Conservation (phyloP, 2,329 filamentous ascomycete genomes). For the Penicillium sp. region DNA sequence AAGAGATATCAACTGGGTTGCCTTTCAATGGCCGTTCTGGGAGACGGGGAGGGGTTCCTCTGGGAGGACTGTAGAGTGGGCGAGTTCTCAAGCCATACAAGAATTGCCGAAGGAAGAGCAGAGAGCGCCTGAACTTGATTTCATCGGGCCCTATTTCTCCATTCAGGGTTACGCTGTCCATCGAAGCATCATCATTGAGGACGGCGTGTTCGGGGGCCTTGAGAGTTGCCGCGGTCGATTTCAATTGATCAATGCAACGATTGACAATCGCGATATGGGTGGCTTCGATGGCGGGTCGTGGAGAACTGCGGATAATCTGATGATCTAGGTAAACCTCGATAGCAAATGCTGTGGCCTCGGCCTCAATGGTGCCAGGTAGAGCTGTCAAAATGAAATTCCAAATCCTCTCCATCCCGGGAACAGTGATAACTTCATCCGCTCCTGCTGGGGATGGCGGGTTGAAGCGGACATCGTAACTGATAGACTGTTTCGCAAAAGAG, state of each 20-base stretch:
- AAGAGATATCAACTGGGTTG: conserved; percentile 66
- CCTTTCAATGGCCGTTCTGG: conserved; percentile 59
- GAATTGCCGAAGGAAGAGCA: conserved; percentile 69
- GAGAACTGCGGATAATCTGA: conserved; percentile 41
- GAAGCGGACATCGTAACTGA: conserved; percentile 57
- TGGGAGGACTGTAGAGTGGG: conserved; percentile 61
- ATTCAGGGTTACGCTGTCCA: conserved; percentile 54
- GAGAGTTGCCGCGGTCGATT: conserved; percentile 61
- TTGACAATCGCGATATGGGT: conserved; percentile 71
- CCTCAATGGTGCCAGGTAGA: conserved; percentile 65
- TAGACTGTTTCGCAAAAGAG: conserved; percentile 44
- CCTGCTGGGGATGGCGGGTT: conserved; percentile 49
- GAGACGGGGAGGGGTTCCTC: conserved; percentile 61
- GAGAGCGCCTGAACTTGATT: conserved; percentile 66
- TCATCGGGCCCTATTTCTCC: conserved; percentile 57
- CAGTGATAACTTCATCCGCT: conserved; percentile 43
- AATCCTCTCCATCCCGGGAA: conserved; percentile 65
- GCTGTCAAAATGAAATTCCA: conserved; percentile 79
- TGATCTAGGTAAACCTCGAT: conserved; percentile 71
- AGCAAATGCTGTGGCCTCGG: conserved; percentile 67
- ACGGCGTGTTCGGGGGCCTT: conserved; percentile 50
- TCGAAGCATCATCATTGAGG: conserved; percentile 51
- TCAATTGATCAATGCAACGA: conserved; percentile 71
- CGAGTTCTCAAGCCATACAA: conserved; percentile 54
- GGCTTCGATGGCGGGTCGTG: conserved; percentile 51